phyloP scores from a whole-genome alignment of 2,329 filamentous ascomycete species.

The Scorias spongiosa region DNA sequence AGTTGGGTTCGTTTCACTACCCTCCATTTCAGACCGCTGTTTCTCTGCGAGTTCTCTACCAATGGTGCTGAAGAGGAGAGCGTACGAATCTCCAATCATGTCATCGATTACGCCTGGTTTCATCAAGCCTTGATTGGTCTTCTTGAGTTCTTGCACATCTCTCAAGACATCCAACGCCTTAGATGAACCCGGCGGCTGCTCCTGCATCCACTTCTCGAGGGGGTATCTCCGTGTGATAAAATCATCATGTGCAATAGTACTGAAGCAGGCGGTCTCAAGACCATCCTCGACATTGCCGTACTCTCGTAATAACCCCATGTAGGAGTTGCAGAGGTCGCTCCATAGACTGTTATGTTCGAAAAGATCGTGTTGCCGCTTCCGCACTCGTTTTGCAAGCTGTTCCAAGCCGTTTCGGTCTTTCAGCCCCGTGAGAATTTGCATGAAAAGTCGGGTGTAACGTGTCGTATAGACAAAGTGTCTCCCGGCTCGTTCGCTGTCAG shows the following conservation, averaged over 20 bases:
- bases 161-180: slow-evolving; percentile 46
- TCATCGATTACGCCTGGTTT: slow-evolving; percentile 80
- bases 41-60: slow-evolving; percentile 43
- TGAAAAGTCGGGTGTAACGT: slow-evolving; percentile 71
- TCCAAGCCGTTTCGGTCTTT: slow-evolving; percentile 65
- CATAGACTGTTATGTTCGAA: slow-evolving; percentile 48
- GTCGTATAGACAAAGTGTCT: slow-evolving; percentile 86
- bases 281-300: slow-evolving; percentile 42
- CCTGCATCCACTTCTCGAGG: slow-evolving; percentile 43
- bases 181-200: slow-evolving; percentile 29
- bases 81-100: slow-evolving; percentile 82
- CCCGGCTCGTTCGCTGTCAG: slow-evolving; percentile 69
- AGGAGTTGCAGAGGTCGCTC: slow-evolving; percentile 44
- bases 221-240: slow-evolving; percentile 44
- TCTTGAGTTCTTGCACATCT: slow-evolving; percentile 55
- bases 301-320: slow-evolving; percentile 43
- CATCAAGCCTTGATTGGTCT: slow-evolving; percentile 74
- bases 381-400: slow-evolving; percentile 59
- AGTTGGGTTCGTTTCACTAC: slow-evolving; percentile 11
- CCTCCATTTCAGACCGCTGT: slow-evolving; percentile 11
- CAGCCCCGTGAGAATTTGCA: slow-evolving; percentile 56
- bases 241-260: slow-evolving; percentile 47
- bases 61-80: slow-evolving; percentile 55
- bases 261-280: slow-evolving; percentile 51
- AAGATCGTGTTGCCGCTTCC: slow-evolving; percentile 66